Conservation (phyloP, 2,329 filamentous ascomycete genomes). For the Coccinonectria pachysandricola region DNA sequence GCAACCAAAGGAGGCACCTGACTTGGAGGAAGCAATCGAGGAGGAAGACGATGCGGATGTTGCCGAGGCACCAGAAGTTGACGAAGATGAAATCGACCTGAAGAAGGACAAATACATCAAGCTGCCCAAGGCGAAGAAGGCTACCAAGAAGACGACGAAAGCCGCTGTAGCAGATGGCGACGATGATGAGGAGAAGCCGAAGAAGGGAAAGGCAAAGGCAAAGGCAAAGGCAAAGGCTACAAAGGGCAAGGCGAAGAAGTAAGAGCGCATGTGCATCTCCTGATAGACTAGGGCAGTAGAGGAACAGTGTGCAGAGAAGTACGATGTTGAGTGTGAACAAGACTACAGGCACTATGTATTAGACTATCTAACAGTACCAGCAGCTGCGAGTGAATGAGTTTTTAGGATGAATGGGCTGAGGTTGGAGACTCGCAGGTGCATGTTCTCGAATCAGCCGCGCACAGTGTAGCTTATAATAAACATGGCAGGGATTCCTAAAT, state of each 20-base stretch:
- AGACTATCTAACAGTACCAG: no score
- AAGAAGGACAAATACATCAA: conserved; percentile 97
- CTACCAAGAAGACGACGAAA: conserved; percentile 33
- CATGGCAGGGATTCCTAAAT: no score
- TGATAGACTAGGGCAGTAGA: no score
- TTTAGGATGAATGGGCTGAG: no score
- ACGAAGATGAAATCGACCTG: conserved; percentile 65
- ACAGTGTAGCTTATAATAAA: no score
- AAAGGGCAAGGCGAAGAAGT: conserved; percentile 41
- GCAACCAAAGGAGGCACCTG: conserved; percentile 65
- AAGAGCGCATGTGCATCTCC: no score
- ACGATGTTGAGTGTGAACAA: background rate
- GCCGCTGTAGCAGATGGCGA: conserved; percentile 38
- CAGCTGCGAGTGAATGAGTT: no score
- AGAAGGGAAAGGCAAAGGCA: conserved; percentile 33
- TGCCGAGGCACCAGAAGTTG: conserved; percentile 46
- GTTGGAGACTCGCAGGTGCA: no score
- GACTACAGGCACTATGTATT: no score
- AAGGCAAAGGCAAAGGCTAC: conserved; percentile 29
- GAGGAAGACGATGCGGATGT: conserved; percentile 72
- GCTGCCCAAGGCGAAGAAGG: conserved; percentile 63
- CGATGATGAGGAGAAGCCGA: conserved; percentile 41
- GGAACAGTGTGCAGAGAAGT: no score
- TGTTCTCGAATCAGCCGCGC: no score
- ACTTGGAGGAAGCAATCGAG: conserved; percentile 92